Conservation (phyloP, 225 moss, liverwort and hornwort species). For the Climacium dendroides region DNA sequence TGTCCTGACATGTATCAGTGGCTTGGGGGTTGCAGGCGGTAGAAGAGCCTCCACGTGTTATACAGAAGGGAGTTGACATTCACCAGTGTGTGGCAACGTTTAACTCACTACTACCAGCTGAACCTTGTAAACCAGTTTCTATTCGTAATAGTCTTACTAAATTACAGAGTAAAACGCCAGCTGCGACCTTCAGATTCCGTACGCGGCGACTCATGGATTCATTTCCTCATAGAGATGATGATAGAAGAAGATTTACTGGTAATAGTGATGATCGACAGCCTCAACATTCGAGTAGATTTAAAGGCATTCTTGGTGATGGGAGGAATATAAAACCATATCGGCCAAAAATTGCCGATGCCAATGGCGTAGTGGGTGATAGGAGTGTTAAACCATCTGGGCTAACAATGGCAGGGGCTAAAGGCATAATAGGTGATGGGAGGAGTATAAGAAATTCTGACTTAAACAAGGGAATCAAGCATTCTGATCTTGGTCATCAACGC, state of each 20-base stretch:
- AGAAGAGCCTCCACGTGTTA: not conserved
- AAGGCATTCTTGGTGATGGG: not conserved
- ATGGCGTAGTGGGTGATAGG: not conserved
- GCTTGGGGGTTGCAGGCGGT: slow-evolving; percentile 8
- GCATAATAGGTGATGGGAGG: not conserved
- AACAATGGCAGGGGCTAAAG: not conserved
- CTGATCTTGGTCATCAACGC: not conserved
- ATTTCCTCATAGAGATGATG: not conserved
- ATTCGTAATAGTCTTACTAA: not conserved
- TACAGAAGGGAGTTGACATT: slow-evolving; percentile 26
- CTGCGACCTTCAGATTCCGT: not conserved
- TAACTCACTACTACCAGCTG: slow-evolving; percentile 3
- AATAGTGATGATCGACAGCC: not conserved
- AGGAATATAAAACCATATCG: not conserved
- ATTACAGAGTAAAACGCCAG: not conserved
- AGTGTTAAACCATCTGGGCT: not conserved
- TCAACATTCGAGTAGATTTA: not conserved
- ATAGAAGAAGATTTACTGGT: not conserved
- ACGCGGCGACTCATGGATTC: not conserved
- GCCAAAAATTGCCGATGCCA: not conserved
- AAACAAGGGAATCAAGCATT: not conserved
- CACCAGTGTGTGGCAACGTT: slow-evolving; percentile 16
- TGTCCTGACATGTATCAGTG: not conserved
- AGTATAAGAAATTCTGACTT: not conserved
- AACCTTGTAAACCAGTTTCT: not conserved